A percentile compares a stretch with the other conserved stretches of the same genome.
Conservation (phyloP, 2,329 filamentous ascomycete species). For the Fusarium papillatum region DNA sequence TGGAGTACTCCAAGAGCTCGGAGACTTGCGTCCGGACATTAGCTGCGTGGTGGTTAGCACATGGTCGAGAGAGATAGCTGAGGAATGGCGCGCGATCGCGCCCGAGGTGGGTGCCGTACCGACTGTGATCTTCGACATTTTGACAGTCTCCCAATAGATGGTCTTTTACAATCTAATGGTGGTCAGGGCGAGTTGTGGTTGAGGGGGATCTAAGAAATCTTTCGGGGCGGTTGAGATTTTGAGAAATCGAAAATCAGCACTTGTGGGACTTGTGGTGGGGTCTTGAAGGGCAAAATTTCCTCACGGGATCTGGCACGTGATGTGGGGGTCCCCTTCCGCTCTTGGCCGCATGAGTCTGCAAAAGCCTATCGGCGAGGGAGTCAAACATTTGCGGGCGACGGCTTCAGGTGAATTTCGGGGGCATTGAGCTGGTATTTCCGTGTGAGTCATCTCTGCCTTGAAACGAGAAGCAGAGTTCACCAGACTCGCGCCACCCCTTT, state of each 20-base stretch:
- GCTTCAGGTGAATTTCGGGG: slow-evolving; percentile 10
- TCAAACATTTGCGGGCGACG: slow-evolving; percentile 18
- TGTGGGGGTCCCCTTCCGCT: not conserved
- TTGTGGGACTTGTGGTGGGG: slow-evolving; percentile 47
- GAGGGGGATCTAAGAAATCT: slow-evolving; percentile 32
- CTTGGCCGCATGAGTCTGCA: not conserved
- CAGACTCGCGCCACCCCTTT: not conserved
- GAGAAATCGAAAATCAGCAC: slow-evolving; percentile 27
- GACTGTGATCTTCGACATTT: slow-evolving; percentile 90
- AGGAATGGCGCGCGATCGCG: not conserved
- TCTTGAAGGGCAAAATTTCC: slow-evolving; percentile 51
- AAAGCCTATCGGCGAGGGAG: slow-evolving; percentile 24
- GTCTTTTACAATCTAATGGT: slow-evolving; percentile 76
- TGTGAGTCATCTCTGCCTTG: not conserved
- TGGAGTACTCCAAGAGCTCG: slow-evolving; percentile 95
- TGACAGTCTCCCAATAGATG: slow-evolving; percentile 90
- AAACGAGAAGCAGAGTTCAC: slow-evolving; percentile 4
- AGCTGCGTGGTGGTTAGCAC: slow-evolving; percentile 66
- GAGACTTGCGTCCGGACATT: slow-evolving; percentile 96
- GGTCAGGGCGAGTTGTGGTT: slow-evolving; percentile 57
- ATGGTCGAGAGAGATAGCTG: not conserved
- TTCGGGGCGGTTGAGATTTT: slow-evolving; percentile 38
- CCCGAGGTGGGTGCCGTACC: slow-evolving; percentile 57
- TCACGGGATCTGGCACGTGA: slow-evolving; percentile 52
- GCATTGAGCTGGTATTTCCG: slow-evolving; percentile 1